These are phyloP conservation scores for Astrocystis sublimbata DNA, from an alignment of 495 filamentous ascomycete species.

Conservation along the genomic window DNA sequence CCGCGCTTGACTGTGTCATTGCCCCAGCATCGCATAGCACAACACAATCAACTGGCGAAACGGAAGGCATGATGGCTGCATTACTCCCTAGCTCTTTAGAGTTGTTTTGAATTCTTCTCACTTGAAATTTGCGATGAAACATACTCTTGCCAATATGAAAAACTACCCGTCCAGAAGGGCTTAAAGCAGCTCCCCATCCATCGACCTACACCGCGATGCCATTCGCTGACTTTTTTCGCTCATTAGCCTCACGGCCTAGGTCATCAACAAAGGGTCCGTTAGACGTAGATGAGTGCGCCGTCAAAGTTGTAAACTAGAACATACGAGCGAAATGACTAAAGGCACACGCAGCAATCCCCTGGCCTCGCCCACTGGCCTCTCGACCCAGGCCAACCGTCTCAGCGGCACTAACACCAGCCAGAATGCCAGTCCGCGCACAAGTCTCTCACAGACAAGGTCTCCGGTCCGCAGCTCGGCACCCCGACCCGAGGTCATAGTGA, in stretches of 20 bases:
- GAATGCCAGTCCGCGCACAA: constrained; percentile 25
- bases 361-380: constrained; percentile 26
- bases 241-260: constrained; percentile 46
- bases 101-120: too few species aligned
- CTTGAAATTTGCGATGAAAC: too few species aligned
- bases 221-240: constrained; percentile 28
- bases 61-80: not conserved
- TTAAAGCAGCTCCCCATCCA: constrained; percentile 6
- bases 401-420: constrained; percentile 22
- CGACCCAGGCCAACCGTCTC: constrained; percentile 23
- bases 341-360: constrained; percentile 24
- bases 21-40: not conserved
- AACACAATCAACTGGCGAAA: not conserved
- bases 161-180: not conserved
- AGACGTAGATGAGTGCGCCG: constrained; percentile 54
- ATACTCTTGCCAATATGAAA: not conserved
- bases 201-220: constrained; percentile 18
- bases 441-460: constrained; percentile 16
- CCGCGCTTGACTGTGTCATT: not conserved
- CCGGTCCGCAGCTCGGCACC: constrained; percentile 20
- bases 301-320: constrained; percentile 2
- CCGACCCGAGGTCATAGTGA: constrained; percentile 24
- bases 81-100: too few species aligned
- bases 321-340: constrained; percentile 8
- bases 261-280: constrained; percentile 60